phyloP scores from a whole-genome alignment of 176 grass and related monocot genomes.

The Juncus effusus region DNA sequence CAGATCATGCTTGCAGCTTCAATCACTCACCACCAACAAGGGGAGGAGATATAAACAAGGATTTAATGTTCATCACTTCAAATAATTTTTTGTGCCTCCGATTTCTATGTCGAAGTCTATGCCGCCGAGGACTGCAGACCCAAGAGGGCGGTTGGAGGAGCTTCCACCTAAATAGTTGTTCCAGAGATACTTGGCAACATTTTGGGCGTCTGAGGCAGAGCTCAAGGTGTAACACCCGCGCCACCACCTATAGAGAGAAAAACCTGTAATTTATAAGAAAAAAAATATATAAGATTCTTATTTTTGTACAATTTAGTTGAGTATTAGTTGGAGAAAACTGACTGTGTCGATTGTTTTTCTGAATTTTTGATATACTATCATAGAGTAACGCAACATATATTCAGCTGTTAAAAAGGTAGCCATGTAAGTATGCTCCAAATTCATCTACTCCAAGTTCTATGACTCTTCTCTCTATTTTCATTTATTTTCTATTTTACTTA shows the following conservation, averaged over 20 bases:
- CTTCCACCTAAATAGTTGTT: constrained; percentile 54
- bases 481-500: no score
- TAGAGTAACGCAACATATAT: no score
- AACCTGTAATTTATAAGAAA: constrained; percentile 28
- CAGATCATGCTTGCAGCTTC: constrained; percentile 43
- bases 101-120: constrained; percentile 78
- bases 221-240: constrained; percentile 41
- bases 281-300: no score
- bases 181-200: constrained; percentile 61
- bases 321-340: no score
- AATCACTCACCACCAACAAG: constrained; percentile 36
- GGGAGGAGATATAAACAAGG: background rate
- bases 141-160: constrained; percentile 48
- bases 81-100: constrained; percentile 29
- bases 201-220: constrained; percentile 32
- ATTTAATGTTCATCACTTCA: constrained; percentile 11
- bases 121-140: constrained; percentile 53
- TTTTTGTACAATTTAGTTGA: no score
- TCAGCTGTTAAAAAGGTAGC: no score
- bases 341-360: no score
- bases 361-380: no score
- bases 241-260: constrained; percentile 67
- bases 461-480: no score
- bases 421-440: no score
- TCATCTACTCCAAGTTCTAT: no score